Evolutionary conservation across 257 asterid genomes (phyloP).

Genomic region (Hygrophila difformis): DNA sequence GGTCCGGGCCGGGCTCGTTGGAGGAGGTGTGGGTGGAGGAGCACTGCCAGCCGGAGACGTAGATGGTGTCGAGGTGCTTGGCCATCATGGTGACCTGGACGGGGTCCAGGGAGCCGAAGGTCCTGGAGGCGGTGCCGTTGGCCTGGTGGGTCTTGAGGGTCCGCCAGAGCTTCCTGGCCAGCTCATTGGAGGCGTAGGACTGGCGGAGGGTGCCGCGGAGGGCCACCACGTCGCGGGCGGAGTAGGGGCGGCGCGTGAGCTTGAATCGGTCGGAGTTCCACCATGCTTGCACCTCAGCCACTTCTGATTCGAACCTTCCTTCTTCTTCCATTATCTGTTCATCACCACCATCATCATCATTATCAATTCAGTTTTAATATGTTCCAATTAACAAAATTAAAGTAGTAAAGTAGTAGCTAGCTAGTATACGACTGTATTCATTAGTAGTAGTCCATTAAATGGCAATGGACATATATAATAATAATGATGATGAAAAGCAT

Average conservation of each 20-base stretch:
- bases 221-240: slow-evolving; percentile 87
- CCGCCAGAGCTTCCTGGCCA: slow-evolving; percentile 95
- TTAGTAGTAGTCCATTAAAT: no score
- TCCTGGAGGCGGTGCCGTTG: slow-evolving; percentile 78
- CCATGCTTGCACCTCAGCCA: slow-evolving; percentile 91
- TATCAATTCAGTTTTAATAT: no score
- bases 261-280: slow-evolving; percentile 90
- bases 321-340: slow-evolving; percentile 90
- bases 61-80: slow-evolving; percentile 74
- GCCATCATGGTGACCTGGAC: slow-evolving; percentile 99
- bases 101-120: slow-evolving; percentile 94
- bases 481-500: no score
- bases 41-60: slow-evolving; percentile 99
- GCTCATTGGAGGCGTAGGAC: slow-evolving; percentile 64
- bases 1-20: slow-evolving; percentile 98
- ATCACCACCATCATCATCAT: no score
- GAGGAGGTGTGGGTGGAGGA: slow-evolving; percentile 91
- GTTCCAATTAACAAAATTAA: no score
- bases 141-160: slow-evolving; percentile 88
- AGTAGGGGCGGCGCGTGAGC: slow-evolving; percentile 78
- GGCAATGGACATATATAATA: no score
- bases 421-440: no score
- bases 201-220: slow-evolving; percentile 78
- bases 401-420: no score
- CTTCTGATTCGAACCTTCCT: slow-evolving; percentile 78